Base-by-base conservation (phyloP, 371 early-diverging fungal species). In the Rhizopus sp. region DNA sequence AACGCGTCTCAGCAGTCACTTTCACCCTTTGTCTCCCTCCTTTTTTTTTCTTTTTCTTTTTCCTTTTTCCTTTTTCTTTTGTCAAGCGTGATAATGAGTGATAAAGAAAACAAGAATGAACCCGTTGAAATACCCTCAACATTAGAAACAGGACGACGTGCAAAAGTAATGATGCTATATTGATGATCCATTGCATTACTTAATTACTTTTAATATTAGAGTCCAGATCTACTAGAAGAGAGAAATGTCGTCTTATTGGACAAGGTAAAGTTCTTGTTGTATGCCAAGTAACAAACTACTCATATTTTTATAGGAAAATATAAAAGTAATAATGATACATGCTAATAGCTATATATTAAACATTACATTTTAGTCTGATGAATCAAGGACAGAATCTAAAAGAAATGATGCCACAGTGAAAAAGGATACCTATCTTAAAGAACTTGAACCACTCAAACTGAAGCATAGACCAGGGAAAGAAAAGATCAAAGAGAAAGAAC, bases 1-100 rank as follows among this genome's bases (percentile, higher is more conserved):
- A 46, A 46, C 17, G 46, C 46, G 29, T 23, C 29, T 46, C 5
- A 17, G 15, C 46, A 46, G 46, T 50, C 52, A 8, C 37, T 38
- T 37, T 39, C 32, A 29, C 38, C 38, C 10, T 52, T n/a, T 44
- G 30, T 16, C 40, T 23, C 30, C 29, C 6, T 46, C 23, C 23
- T 8, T 12, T 46, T 29, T 3, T 1, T 30, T 46, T 5, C 16
- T 42, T 29, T 52, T 52, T 23, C 38, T n/a, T 44, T 40, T 16
- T 53, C 4, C 30, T 46, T 23, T 46, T 46, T 46, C 7, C 23
- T 45, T 29, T 12, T 5, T 32, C 29, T 2, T 34, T 32, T 33
- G 31, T 46, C 7, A 34, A 33, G 13, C 9, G n/a, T 29, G 13
- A 50, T 29, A 50, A 50, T 50, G 37, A 50, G 33, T 16, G 50